phyloP scores from a whole-genome alignment of 2,329 filamentous ascomycete genomes.

The Ilyonectria robusta region DNA sequence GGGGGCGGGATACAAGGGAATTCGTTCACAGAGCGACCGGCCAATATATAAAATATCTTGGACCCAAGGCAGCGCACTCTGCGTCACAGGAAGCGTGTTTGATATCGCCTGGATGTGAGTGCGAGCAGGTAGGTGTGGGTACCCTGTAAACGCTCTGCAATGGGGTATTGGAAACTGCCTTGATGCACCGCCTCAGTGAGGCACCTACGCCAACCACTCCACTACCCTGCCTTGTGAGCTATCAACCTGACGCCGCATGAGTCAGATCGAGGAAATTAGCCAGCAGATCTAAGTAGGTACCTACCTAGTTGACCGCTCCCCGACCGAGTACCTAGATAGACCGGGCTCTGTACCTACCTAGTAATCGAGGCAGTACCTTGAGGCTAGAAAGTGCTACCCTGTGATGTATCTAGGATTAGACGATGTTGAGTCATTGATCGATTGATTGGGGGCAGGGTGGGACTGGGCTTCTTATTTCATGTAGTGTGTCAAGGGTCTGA shows the following conservation, averaged over 20 bases:
- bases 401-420: neutral
- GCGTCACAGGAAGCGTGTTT: neutral
- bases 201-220: neutral
- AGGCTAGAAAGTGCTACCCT: neutral
- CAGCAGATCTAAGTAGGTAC: neutral
- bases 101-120: neutral
- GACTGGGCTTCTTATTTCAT: neutral
- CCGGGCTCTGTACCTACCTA: neutral
- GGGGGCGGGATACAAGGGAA: neutral
- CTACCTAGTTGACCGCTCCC: neutral
- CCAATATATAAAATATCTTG: neutral
- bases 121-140: neutral
- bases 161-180: constrained; percentile 43
- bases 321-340: neutral
- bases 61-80: neutral
- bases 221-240: neutral
- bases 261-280: constrained; percentile 33
- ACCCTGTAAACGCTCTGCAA: neutral
- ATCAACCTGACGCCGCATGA: constrained; percentile 32
- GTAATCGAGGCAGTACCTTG: neutral
- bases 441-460: neutral
- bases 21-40: neutral
- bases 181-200: constrained; percentile 44
- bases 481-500: neutral
- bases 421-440: constrained; percentile 27